Evolutionary conservation across 805 yeast genomes (phyloP), one percentile per base, ranked within the genome.

Genomic region (Wickerhamomyces bisporus): DNA sequence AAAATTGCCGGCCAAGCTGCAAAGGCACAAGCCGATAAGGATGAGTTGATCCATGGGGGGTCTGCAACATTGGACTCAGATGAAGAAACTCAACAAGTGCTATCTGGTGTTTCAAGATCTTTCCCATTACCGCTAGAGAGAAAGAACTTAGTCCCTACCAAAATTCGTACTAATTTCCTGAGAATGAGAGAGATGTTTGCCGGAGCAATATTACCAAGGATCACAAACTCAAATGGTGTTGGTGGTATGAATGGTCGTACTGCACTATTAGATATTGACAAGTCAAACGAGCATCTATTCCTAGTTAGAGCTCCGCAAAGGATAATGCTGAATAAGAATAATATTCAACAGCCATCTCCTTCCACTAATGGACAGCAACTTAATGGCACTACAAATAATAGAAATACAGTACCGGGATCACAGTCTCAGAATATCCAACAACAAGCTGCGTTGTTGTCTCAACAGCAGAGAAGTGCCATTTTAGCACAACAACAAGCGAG

Each of bases 161-260:
- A 84, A 35, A 64, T 79, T 37, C 75, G 95, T 44, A 79, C 80
- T 23, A 73, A 79, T 40, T 86, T 86, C 50, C 70, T 93, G 50
- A 75, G 94, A 43, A 82, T 87, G 85, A 73, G 98, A 47, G 98
- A 93, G 58, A 86, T 89, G 81, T 85, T 91, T 62, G 95, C 96
- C 1, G 77, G 85, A 42, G 91, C 96, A 2, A 70, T 85, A 12
- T 67, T 84, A 9, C 86, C 79, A 10, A 72, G 85, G 30, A 74
- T 80, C 38, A 64, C 73, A 1, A 62, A 72, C 39, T 69, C 68
- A 40, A 75, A 75, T 36, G 74, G 77, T 6, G 76, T 79, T 28
- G 94, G 94, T 12, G 85, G 88, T 5, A 63, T 84, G 35, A 83
- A 80, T 55, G 89, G 93, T n/a, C 71, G 93, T 38, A 78, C 88